These are phyloP conservation scores for Fusarium sp. DNA, from an alignment of 2,329 filamentous ascomycete genomes.

Conservation along the genomic window DNA sequence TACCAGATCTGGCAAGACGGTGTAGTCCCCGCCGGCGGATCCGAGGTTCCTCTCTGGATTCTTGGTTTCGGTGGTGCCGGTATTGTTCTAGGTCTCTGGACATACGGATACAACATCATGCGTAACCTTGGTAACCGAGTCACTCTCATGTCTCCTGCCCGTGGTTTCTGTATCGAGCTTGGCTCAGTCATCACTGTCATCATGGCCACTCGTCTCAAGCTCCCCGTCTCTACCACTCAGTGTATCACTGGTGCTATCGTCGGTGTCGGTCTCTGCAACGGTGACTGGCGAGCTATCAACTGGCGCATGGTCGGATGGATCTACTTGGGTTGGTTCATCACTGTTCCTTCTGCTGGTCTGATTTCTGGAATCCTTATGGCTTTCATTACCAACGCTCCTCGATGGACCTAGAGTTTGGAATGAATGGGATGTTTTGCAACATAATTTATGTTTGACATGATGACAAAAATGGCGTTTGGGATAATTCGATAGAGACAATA, in stretches of 20 bases:
- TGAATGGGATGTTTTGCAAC: not conserved
- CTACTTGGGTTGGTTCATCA: conserved; percentile 70
- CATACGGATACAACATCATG: conserved; percentile 74
- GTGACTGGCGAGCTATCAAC: conserved; percentile 69
- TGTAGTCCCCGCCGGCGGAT: conserved; percentile 54
- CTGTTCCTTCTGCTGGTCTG: conserved; percentile 66
- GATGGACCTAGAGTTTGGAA: conserved; percentile 49
- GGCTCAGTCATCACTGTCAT: conserved; percentile 72
- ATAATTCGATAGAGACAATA: conserved; percentile 6
- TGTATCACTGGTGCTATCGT: conserved; percentile 73
- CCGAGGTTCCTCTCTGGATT: conserved; percentile 69
- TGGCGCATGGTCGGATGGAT: conserved; percentile 72
- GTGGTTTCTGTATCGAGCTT: conserved; percentile 71
- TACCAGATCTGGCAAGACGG: conserved; percentile 69
- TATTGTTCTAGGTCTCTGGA: conserved; percentile 68
- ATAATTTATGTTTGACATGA: conserved; percentile 5
- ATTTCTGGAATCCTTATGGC: conserved; percentile 71
- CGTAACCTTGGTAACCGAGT: conserved; percentile 70
- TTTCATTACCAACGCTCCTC: conserved; percentile 71
- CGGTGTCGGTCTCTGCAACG: conserved; percentile 71
- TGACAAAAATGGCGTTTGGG: not conserved
- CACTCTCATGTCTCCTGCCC: conserved; percentile 70
- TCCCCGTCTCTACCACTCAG: conserved; percentile 74
- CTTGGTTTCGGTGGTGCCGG: conserved; percentile 64
- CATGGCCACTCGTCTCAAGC: conserved; percentile 69